Conservation (phyloP, 148 eudicot species). For the Rhododendron henanense region DNA sequence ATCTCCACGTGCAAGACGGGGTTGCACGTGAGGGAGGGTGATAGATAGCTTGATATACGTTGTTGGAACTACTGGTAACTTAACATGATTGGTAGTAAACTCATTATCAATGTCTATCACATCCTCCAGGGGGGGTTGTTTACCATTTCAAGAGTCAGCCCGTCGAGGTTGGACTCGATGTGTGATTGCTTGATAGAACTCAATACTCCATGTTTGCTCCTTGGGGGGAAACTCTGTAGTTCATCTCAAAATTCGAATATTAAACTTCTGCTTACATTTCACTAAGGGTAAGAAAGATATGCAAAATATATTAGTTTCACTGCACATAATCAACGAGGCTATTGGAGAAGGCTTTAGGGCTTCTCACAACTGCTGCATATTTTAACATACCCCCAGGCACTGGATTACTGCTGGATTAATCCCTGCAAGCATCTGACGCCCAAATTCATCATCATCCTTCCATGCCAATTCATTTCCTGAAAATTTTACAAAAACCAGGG, state of each 20-base stretch:
- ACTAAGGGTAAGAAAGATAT: neutral
- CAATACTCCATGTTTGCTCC: conserved; percentile 15
- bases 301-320: neutral
- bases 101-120: neutral
- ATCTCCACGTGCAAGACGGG: too few species aligned
- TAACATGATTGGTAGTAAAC: neutral
- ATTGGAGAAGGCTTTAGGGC: neutral
- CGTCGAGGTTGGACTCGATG: conserved; percentile 28
- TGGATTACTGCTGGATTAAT: conserved; percentile 27
- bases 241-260: neutral
- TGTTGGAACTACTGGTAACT: too few species aligned
- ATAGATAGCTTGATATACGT: too few species aligned
- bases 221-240: conserved; percentile 26
- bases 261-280: neutral
- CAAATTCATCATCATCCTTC: conserved; percentile 31
- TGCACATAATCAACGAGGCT: neutral
- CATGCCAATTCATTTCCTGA: conserved; percentile 27
- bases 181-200: conserved; percentile 19
- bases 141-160: conserved; percentile 24
- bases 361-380: neutral
- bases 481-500: neutral
- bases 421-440: conserved; percentile 34
- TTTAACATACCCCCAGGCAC: conserved; percentile 15
- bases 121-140: neutral
- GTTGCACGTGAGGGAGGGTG: too few species aligned